Evolutionary conservation across 352 stramenopile species (phyloP).

Genomic region (Phytophthora colocasiae): DNA sequence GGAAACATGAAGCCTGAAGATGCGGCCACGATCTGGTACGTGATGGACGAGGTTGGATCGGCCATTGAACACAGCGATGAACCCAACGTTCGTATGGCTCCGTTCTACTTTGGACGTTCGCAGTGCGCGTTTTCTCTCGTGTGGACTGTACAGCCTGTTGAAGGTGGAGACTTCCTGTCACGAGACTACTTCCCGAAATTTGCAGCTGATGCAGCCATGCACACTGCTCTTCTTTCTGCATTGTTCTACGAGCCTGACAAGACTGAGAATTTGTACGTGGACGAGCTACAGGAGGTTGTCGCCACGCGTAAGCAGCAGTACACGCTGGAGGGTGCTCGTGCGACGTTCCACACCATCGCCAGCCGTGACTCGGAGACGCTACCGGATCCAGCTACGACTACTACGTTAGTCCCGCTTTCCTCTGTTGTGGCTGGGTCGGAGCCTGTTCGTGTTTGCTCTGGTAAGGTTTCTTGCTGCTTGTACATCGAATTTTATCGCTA

Average conservation of each 20-base stretch:
- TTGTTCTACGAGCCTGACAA: constrained; percentile 51
- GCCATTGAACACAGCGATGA: constrained; percentile 55
- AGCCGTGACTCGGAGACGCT: constrained; percentile 48
- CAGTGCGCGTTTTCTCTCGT: constrained; percentile 62
- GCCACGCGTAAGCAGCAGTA: constrained; percentile 38
- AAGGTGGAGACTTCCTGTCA: constrained; percentile 56
- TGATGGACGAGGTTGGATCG: constrained; percentile 68
- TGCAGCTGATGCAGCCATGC: constrained; percentile 37
- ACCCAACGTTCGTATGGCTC: constrained; percentile 58
- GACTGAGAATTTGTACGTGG: constrained; percentile 34
- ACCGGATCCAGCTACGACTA: constrained; percentile 36
- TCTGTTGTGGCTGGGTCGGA: constrained; percentile 28
- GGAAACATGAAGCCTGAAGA: constrained; percentile 53
- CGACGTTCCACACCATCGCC: constrained; percentile 50
- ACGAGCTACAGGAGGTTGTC: constrained; percentile 40
- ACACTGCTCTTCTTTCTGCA: constrained; percentile 44
- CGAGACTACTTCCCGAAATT: constrained; percentile 54
- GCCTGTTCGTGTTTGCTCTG: constrained; percentile 45
- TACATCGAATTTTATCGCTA: not conserved
- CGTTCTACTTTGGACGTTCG: constrained; percentile 51
- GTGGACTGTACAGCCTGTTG: constrained; percentile 48
- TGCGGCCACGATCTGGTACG: constrained; percentile 57
- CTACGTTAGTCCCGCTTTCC: constrained; percentile 32
- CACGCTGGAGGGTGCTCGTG: constrained; percentile 39
- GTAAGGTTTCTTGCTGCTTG: constrained; percentile 18